phyloP scores from a whole-genome alignment of 1,139 yeast species.

The Blastobotrys petasosporus region DNA sequence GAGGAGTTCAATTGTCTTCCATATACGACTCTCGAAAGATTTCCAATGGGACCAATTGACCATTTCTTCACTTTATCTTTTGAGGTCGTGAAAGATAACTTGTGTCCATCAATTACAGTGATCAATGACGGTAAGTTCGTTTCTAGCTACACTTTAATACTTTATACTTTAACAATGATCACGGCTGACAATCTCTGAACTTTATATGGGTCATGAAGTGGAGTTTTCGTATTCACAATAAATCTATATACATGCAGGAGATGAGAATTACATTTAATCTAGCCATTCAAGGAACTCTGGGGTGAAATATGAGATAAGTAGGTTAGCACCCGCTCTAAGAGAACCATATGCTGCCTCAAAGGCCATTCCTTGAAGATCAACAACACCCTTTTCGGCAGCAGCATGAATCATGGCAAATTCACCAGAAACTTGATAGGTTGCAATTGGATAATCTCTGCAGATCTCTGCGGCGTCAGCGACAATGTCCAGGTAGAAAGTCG shows the following conservation, averaged over 20 bases:
- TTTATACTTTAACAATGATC: no score
- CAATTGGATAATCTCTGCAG: constrained; percentile 79
- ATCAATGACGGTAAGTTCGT: no score
- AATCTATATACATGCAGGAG: neutral
- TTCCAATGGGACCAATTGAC: no score
- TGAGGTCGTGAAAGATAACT: no score
- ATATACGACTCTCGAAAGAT: no score
- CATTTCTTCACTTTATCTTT: no score
- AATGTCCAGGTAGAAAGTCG: constrained; percentile 88
- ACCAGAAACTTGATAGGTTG: constrained; percentile 96
- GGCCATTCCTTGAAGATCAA: constrained; percentile 82
- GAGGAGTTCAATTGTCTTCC: no score
- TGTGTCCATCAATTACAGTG: no score
- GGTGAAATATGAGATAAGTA: constrained; percentile 86
- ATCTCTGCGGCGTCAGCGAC: constrained; percentile 81
- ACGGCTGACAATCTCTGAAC: no score
- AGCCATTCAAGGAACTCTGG: constrained; percentile 97
- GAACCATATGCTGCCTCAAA: constrained; percentile 89
- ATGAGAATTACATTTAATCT: neutral
- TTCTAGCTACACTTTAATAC: no score
- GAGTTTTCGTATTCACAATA: no score
- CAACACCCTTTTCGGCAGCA: constrained; percentile 93
- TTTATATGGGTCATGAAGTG: no score
- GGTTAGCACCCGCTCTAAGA: constrained; percentile 91
- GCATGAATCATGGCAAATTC: constrained; percentile 98